Conservation (phyloP, 164 flowering plant species). For the Cinnamomum chago region DNA sequence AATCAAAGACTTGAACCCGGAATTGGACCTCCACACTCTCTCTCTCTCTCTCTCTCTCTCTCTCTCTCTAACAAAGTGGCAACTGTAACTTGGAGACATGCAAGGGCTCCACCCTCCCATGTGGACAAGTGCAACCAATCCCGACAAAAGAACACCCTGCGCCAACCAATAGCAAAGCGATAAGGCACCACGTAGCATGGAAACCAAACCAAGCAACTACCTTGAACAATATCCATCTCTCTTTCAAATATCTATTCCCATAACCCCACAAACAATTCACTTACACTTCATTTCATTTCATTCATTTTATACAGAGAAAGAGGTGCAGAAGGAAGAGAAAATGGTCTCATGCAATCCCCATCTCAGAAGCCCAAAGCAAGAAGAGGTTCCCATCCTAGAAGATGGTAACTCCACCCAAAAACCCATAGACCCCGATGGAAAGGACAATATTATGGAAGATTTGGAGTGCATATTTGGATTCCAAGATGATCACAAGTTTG, state of each 20-base stretch:
- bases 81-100: too few species aligned
- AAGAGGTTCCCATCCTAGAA: constrained; percentile 34
- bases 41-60: too few species aligned
- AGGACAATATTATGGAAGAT: constrained; percentile 26
- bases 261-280: too few species aligned
- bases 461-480: constrained; percentile 34
- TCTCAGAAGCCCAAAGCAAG: constrained; percentile 39
- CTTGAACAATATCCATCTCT: constrained; percentile 15
- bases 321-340: constrained; percentile 10
- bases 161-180: constrained; percentile 32
- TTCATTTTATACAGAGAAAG: constrained; percentile 1
- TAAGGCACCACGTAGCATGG: constrained; percentile 37
- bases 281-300: neutral
- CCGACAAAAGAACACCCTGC: constrained; percentile 4
- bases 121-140: constrained; percentile 3
- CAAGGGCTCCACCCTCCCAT: neutral
- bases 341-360: constrained; percentile 23
- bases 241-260: neutral
- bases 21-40: too few species aligned
- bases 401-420: neutral
- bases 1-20: too few species aligned
- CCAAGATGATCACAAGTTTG: constrained; percentile 22
- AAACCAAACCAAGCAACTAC: neutral
- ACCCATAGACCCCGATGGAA: constrained; percentile 1
- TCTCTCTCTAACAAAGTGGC: too few species aligned